Evolutionary conservation across 2,329 filamentous ascomycete species (phyloP).

Genomic region (Pseudogymnoascus sp.): DNA sequence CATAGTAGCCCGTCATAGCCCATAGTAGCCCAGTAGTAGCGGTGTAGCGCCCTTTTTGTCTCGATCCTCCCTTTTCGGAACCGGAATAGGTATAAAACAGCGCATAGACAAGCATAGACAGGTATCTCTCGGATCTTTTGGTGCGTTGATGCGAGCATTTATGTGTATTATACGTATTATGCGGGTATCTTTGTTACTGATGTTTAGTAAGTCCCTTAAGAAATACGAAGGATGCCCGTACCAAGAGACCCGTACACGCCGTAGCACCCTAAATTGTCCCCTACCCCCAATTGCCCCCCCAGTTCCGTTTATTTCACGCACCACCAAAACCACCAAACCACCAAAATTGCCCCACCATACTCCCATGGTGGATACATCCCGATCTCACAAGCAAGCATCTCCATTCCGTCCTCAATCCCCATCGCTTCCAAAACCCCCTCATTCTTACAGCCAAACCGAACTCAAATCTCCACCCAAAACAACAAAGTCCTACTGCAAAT

Average conservation of each 20-base stretch:
- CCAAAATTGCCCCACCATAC: neutral
- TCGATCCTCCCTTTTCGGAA: neutral
- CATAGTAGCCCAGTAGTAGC: neutral
- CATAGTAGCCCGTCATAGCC: no score
- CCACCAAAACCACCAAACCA: no score
- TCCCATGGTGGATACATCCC: neutral
- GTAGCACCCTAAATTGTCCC: neutral
- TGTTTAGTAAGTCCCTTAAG: neutral
- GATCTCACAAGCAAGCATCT: constrained; percentile 6
- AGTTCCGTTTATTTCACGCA: constrained; percentile 2
- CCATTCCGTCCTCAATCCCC: neutral
- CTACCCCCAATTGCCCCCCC: neutral
- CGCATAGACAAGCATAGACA: neutral
- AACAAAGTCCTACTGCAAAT: neutral
- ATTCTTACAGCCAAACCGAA: neutral
- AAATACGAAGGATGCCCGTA: neutral
- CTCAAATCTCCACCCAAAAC: neutral
- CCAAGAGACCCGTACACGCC: no score
- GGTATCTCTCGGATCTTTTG: no score
- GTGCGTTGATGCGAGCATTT: no score
- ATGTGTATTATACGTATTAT: neutral
- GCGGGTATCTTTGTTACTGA: neutral
- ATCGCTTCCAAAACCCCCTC: neutral
- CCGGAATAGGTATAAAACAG: neutral
- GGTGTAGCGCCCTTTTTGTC: neutral